Conservation (phyloP, 495 filamentous ascomycete species). For the Aspergillus affinis region DNA sequence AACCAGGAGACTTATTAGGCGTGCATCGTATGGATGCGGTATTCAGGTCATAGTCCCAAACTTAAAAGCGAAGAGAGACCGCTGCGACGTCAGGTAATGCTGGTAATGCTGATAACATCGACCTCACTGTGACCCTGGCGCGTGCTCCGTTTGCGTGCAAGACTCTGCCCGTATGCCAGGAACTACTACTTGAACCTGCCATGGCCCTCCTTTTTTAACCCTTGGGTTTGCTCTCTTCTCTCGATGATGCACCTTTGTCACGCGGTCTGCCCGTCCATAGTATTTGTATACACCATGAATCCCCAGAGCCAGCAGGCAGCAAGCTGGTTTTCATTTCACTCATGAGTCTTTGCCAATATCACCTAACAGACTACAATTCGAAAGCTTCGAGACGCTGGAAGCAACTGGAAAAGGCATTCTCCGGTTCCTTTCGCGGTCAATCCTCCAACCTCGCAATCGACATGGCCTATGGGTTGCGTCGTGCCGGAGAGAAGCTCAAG, state of each 20-base stretch:
- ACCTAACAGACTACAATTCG: constrained; percentile 4
- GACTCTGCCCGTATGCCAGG: constrained; percentile 17
- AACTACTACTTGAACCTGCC: constrained; percentile 30
- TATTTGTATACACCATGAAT: constrained; percentile 22
- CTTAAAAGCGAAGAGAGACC: not conserved
- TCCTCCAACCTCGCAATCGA: constrained; percentile 10
- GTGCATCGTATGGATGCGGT: not conserved
- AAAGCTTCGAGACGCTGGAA: constrained; percentile 12
- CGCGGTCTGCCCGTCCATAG: constrained; percentile 10
- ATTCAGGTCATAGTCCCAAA: not conserved
- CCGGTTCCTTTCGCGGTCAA: not conserved
- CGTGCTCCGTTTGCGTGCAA: constrained; percentile 46
- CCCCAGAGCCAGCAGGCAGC: constrained; percentile 9
- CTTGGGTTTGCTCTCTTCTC: constrained; percentile 1
- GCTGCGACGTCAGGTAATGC: constrained; percentile 3
- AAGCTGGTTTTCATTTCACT: constrained; percentile 12
- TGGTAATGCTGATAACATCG: constrained; percentile 37
- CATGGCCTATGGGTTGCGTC: constrained; percentile 33
- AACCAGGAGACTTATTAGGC: not conserved
- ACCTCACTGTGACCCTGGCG: constrained; percentile 33
- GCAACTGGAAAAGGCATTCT: constrained; percentile 14
- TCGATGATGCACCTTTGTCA: constrained; percentile 12
- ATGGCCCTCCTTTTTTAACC: constrained; percentile 28
- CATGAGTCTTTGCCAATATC: constrained; percentile 18
- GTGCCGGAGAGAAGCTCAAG: constrained; percentile 37